Evolutionary conservation across 1,139 yeast genomes (phyloP), one percentile per base, ranked within the genome.

Genomic region (Debaryomyces sp.): DNA sequence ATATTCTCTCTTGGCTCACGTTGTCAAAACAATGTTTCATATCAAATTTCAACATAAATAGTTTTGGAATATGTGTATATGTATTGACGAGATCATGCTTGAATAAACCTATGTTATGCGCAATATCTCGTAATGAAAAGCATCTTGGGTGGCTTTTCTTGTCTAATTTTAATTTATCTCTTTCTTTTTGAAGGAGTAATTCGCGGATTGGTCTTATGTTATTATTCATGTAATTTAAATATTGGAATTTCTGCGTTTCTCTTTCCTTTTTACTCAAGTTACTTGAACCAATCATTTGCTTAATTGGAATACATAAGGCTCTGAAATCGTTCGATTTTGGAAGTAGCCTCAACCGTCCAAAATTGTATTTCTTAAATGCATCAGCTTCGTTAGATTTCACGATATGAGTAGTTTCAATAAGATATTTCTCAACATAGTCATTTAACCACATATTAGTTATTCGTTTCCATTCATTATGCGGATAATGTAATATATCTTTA

Each of bases 11-110:
- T 41, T 81, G 81, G 6, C 90, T 85, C 17, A 92, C 72, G 4
- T 85, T 80, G 59, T 94, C 98, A 61, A 85, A 94, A 50, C 97
- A 91, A 13, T 85, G 78, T 49, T 78, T 77, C 60, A 89, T 83
- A 62, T 94, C 99, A 60, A 90, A 87, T 57, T 89, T 89, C 32
- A 87, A 71, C 37, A 81, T 78, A 59, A 71, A 80, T 1, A 86
- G 58, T 9, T 57, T 49, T 0, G 82, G 83, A 1, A 77, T 23
- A 0, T 26, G 36, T 35, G 56, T 55, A 35, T 57, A 51, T 6
- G 56, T 52, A 2, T 46, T 13, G 1, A 60, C 9, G 1, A 75
- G 47, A 0, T 35, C 33, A 2, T 50, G 43, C 53, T 58, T 58
- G 43, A 54, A 63, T 0, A 47, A 30, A 9, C 50, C 47, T 5